Base-by-base conservation (phyloP, 2,329 filamentous ascomycete genomes). In the Zarea fungicola region DNA sequence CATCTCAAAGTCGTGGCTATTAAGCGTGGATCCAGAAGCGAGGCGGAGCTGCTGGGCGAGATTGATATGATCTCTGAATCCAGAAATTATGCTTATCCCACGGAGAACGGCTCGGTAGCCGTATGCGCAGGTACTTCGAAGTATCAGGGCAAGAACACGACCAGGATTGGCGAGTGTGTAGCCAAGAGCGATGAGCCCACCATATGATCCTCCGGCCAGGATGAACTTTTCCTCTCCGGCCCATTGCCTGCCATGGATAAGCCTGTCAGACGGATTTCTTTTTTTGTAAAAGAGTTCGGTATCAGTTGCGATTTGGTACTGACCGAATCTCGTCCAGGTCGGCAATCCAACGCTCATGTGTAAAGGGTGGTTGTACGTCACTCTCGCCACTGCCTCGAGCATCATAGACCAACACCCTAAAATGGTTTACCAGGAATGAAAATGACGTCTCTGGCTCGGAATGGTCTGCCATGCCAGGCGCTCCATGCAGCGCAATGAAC, bases 311-410 rank as follows among this genome's bases (percentile, higher is more conserved):
- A n/a, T n/a, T n/a, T n/a, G n/a, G n/a, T n/a, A 22, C 28, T 22
- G 16, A 58, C 58, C 58, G 55, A 8, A 61, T 44, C 26, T 61
- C 58, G 16, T 61, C 58, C 5, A 61, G 29, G 18, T 61, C 58
- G 6, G 56, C 45, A 11, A 56, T 49, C 58, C 58, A 59, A 6
- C 54, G 54, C 11, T 55, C 52, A 48, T 60, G 50, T 13, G 56
- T 61, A 31, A 53, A 55, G 3, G 59, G 59, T 3, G 49, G 46
- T 31, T 58, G 56, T n/a, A 42, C 5, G 23, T 60, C 58, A 36
- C 58, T 61, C 2, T 39, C 32, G 10, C 58, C 58, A n/a, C 58
- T 61, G 11, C 58, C 58, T 25, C 56, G 47, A 10, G 54, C 53
- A 34, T 61, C 58, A 22, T 56, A 61, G 2, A 61, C 54, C 19